Percentiles rank a stretch among this genome's conserved stretches.
Evolutionary conservation across 1,284 basidiomycete genomes (phyloP).

Genomic region (Coniophora puteana): DNA sequence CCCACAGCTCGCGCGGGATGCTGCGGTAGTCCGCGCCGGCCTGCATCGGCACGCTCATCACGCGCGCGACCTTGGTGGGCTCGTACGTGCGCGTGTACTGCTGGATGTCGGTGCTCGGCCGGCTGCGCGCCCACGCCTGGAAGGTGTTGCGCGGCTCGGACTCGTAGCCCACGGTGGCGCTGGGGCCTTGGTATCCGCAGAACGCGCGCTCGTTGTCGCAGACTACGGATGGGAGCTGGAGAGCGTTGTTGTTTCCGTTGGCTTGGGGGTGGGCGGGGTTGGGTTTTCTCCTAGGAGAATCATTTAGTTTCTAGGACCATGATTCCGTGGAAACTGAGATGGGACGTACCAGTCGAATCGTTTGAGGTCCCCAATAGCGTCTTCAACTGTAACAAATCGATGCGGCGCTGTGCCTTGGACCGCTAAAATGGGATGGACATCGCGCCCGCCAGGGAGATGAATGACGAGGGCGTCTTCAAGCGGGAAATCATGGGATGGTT

Average conservation of each 20-base stretch:
- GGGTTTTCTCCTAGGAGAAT: conserved; percentile 11
- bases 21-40: conserved; percentile 57
- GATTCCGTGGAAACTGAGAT: not conserved
- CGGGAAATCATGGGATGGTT: conserved; percentile 65
- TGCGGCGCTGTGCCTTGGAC: conserved; percentile 46
- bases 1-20: conserved; percentile 28
- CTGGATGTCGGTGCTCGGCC: conserved; percentile 45
- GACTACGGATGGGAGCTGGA: not conserved
- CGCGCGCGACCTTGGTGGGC: conserved; percentile 37
- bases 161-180: conserved; percentile 34
- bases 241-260: too few relatives aligned
- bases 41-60: conserved; percentile 48
- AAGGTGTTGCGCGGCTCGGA: conserved; percentile 46
- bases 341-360: conserved; percentile 61
- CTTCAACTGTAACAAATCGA: conserved; percentile 52
- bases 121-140: conserved; percentile 40
- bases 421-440: conserved; percentile 43
- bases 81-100: conserved; percentile 41
- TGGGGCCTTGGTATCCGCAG: conserved; percentile 21
- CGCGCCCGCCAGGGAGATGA: conserved; percentile 37
- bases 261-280: not conserved
- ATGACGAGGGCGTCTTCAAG: conserved; percentile 40
- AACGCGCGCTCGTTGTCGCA: not conserved
- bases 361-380: conserved; percentile 67
- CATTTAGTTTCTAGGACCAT: not conserved